These are phyloP conservation scores for Anastatica hierochuntica DNA, from an alignment of 345 rosid species.

Conservation along the genomic window DNA sequence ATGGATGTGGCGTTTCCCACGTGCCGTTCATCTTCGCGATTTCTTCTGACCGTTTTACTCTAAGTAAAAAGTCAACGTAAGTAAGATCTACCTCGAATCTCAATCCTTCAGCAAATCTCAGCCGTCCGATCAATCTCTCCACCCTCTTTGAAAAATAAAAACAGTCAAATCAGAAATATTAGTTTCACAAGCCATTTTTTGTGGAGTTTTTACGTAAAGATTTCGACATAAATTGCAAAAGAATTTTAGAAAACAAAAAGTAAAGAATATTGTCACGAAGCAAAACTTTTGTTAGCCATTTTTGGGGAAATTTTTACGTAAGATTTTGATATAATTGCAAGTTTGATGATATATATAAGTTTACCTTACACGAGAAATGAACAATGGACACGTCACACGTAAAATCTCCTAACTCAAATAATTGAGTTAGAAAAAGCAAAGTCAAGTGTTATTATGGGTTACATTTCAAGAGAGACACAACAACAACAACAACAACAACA, in stretches of 20 bases:
- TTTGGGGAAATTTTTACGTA: too few species aligned
- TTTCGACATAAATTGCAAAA: too few species aligned
- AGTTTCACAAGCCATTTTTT: too few species aligned
- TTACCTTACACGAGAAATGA: too few species aligned
- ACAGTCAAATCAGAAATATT: too few species aligned
- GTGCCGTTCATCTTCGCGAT: constrained; percentile 50
- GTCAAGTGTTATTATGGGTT: constrained; percentile 11
- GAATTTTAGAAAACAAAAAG: too few species aligned
- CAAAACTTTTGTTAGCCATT: too few species aligned
- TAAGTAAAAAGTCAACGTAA: constrained; percentile 62
- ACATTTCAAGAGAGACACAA: constrained; percentile 1
- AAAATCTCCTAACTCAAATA: constrained; percentile 22
- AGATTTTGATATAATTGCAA: too few species aligned
- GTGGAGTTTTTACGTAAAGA: too few species aligned
- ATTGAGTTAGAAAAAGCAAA: constrained; percentile 16
- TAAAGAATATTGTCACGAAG: too few species aligned
- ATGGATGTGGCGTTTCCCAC: constrained; percentile 93
- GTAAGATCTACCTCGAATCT: constrained; percentile 48
- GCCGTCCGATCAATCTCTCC: constrained; percentile 39
- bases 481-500: neutral
- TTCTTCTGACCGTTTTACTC: constrained; percentile 58
- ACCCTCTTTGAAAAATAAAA: constrained; percentile 30
- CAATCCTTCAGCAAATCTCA: constrained; percentile 40
- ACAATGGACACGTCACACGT: too few species aligned
- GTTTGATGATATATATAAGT: too few species aligned